Percentiles rank a stretch among this genome's conserved stretches.
These are phyloP conservation scores for Leccinum boreale DNA, from an alignment of 768 basidiomycete species.

Conservation along the genomic window DNA sequence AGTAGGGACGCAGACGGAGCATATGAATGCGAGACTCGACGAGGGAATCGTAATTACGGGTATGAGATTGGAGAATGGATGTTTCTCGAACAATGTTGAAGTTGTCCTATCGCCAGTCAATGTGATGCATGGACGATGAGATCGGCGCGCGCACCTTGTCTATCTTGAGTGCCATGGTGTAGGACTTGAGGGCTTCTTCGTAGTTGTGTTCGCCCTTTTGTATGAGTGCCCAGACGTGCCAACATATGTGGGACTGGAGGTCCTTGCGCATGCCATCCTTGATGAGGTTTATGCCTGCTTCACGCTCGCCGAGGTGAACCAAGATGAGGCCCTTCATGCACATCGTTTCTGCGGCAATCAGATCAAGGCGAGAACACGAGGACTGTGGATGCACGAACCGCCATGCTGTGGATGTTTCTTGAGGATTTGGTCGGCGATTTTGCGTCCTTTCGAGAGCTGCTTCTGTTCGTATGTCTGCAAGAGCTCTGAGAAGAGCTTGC, in stretches of 20 bases:
- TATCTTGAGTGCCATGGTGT: conserved; percentile 81
- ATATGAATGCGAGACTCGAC: conserved; percentile 82
- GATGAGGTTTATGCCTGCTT: conserved; percentile 78
- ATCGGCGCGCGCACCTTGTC: conserved; percentile 65
- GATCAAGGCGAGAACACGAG: background rate
- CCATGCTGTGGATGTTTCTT: conserved; percentile 97
- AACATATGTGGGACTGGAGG: conserved; percentile 88
- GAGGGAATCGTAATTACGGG: conserved; percentile 73
- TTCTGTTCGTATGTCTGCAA: conserved; percentile 85
- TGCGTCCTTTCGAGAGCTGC: conserved; percentile 85
- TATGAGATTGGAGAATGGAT: conserved; percentile 84
- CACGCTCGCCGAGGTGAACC: conserved; percentile 75
- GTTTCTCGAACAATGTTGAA: conserved; percentile 90
- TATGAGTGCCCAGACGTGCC: conserved; percentile 97
- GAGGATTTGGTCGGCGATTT: conserved; percentile 89
- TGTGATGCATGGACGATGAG: background rate
- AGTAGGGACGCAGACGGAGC: conserved; percentile 73
- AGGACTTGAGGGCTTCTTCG: conserved; percentile 90
- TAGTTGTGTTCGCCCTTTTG: conserved; percentile 95
- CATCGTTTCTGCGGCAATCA: conserved; percentile 66
- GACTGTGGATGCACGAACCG: conserved; percentile 48
- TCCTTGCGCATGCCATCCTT: conserved; percentile 82
- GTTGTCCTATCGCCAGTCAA: conserved; percentile 64
- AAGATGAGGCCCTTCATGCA: conserved; percentile 94
- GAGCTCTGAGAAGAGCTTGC: conserved; percentile 80